Base-by-base conservation (phyloP, 2,329 filamentous ascomycete species). In the Didymella arachidicola region DNA sequence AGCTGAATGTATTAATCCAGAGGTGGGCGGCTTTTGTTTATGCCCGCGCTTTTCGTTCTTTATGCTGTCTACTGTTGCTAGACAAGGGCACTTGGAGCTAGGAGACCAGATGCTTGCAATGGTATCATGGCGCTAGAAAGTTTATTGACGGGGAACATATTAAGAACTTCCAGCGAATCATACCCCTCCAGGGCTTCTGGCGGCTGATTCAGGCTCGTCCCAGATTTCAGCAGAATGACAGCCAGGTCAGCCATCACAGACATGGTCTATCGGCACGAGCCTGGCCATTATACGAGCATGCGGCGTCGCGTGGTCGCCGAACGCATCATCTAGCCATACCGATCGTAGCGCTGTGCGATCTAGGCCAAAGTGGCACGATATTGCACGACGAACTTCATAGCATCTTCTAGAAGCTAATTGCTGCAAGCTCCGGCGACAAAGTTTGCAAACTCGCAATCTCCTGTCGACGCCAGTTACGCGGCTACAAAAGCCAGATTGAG, bases 131-230 rank as follows among this genome's bases (percentile, higher is more conserved):
- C 38, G 48, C 27, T 19, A 34, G 18, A 42, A 34, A 34, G 16
- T 51, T 51, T 51, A 51, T 51, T 51, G 48, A 51, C 48, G 38
- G 27, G 38, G 27, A 51, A 34, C 27, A 22, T n/a, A 6, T 34
- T 12, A 30, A 34, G 27, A 18, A 27, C 26, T 34, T 43, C 48
- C 27, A 43, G 48, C 48, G 26, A 34, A 38, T 51, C 38, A 27
- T 43, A 34, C n/a, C 27, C 19, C 27, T n/a, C n/a, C n/a, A n/a
- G n/a, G n/a, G n/a, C n/a, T 51, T 27, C 19, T 51, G 30, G 36
- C 36, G 38, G 38, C 22, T n/a, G 22, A 36, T 26, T 30, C 38
- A 32, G 6, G 25, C 32, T 43, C 27, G 7, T 26, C 38, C 19
- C 16, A 6, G 36, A 25, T 43, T 22, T 10, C 14, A 2, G n/a